Evolutionary conservation across 2,329 filamentous ascomycete genomes (phyloP), one percentile per base, ranked within the genome.

Genomic region (Phialocephala subalpina): DNA sequence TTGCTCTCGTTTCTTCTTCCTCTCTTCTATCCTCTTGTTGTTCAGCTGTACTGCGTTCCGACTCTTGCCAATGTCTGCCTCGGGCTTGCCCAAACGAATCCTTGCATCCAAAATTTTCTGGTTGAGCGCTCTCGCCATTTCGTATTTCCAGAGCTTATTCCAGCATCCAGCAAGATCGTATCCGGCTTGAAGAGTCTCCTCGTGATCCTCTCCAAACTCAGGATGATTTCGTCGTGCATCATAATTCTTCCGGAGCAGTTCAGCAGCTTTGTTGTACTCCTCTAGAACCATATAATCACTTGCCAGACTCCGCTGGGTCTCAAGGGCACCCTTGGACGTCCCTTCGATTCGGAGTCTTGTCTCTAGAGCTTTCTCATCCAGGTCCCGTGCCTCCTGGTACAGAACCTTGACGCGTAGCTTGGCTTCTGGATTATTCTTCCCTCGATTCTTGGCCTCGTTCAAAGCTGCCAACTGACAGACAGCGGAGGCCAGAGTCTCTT

Each of bases 151-250:
- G 14, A 33, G 40, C 36, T 40, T 22, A 56, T 64, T 36, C 58
- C 58, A 60, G 25, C 53, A 59, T n/a, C n/a, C 35, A n/a, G 62
- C 65, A n/a, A 67, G 36, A n/a, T 60, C 55, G 27, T 64, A 45
- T 3, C 42, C 58, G 11, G 49, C 40, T 20, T 57, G 52, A 12
- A 67, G 47, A n/a, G 53, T 64, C 33, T 49, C n/a, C 5, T 49
- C n/a, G 47, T 64, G 36, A 25, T 56, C 36, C 4, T 57, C 29
- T 18, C 56, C 55, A n/a, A 60, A 29, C 18, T 56, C 38, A 3
- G 29, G 33, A 33, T 60, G 36, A 11, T 47, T 36, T 25, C 18
- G 22, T 20, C 57, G 36, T 20, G 36, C 16, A 8, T 67, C 47
- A 29, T 64, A 67, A 29, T 62, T 63, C 16, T 35, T 29, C 22